These are phyloP conservation scores for Ceratocystis huliohia DNA, from an alignment of 2,329 filamentous ascomycete species.

Conservation along the genomic window DNA sequence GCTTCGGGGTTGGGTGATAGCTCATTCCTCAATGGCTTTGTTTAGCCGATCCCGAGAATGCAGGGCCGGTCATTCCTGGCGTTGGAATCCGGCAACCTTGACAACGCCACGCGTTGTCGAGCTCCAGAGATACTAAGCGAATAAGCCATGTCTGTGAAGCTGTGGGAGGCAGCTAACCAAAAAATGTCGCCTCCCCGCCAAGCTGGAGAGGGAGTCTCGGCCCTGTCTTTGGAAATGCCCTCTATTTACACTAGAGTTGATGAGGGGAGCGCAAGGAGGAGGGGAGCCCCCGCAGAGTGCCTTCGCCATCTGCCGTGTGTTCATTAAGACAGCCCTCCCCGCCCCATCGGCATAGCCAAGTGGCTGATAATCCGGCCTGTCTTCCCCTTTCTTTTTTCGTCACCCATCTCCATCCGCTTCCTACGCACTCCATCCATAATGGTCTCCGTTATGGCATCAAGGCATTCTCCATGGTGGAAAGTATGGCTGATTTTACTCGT, in stretches of 20 bases:
- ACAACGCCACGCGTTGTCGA: constrained; percentile 1
- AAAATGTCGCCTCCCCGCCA: neutral
- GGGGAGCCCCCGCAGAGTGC: neutral
- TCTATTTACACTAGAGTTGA: neutral
- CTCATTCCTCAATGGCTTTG: neutral
- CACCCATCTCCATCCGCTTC: neutral
- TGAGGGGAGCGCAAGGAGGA: neutral
- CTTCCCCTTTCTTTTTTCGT: neutral
- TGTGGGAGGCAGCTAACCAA: neutral
- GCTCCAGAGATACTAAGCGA: constrained; percentile 4
- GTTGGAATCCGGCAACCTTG: constrained; percentile 10
- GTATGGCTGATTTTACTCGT: constrained; percentile 14
- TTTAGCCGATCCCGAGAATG: neutral
- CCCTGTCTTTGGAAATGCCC: neutral
- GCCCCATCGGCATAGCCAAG: neutral
- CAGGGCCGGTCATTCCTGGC: neutral
- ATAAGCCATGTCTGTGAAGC: neutral
- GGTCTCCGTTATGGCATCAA: neutral
- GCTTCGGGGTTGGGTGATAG: neutral
- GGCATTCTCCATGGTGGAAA: constrained; percentile 7
- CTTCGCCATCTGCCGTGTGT: neutral
- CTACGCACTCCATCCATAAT: neutral
- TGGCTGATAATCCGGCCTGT: neutral
- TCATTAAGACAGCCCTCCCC: constrained; percentile 4
- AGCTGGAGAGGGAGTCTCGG: neutral